Evolutionary conservation across 805 yeast genomes (phyloP).

Genomic region (Debaryomyces castellii): DNA sequence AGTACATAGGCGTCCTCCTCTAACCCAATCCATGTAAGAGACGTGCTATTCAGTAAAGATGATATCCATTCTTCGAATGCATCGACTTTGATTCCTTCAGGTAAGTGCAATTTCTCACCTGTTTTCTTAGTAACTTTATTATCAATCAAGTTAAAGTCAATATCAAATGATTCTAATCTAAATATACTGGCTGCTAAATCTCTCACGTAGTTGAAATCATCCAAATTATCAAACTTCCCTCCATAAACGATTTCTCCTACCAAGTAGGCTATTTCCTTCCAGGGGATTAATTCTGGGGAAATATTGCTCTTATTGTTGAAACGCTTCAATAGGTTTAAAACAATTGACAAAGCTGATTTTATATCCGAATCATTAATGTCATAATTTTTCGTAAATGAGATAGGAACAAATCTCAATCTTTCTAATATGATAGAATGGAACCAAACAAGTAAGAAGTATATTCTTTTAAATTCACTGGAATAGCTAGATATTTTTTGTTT

Average conservation of each 20-base stretch:
- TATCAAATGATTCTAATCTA: constrained; percentile 35
- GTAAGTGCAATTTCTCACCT: constrained; percentile 32
- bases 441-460: constrained; percentile 65
- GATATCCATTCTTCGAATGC: constrained; percentile 50
- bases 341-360: constrained; percentile 43
- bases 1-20: constrained; percentile 40
- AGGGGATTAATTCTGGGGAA: constrained; percentile 50
- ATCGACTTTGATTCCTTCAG: constrained; percentile 43
- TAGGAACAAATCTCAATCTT: constrained; percentile 56
- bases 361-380: constrained; percentile 79
- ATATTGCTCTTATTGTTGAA: constrained; percentile 32
- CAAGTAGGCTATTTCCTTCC: constrained; percentile 50
- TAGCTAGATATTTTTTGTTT: constrained; percentile 12
- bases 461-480: constrained; percentile 46
- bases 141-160: constrained; percentile 41
- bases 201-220: constrained; percentile 40
- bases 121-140: constrained; percentile 16
- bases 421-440: constrained; percentile 64
- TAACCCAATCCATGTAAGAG: constrained; percentile 56
- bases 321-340: constrained; percentile 41
- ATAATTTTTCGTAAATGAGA: constrained; percentile 59
- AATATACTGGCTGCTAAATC: constrained; percentile 40
- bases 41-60: constrained; percentile 50
- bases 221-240: constrained; percentile 50
- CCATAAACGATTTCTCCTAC: constrained; percentile 64